Evolutionary conservation across 73 alveolate species (phyloP).

Genomic region (Tetrahymena borealis): DNA sequence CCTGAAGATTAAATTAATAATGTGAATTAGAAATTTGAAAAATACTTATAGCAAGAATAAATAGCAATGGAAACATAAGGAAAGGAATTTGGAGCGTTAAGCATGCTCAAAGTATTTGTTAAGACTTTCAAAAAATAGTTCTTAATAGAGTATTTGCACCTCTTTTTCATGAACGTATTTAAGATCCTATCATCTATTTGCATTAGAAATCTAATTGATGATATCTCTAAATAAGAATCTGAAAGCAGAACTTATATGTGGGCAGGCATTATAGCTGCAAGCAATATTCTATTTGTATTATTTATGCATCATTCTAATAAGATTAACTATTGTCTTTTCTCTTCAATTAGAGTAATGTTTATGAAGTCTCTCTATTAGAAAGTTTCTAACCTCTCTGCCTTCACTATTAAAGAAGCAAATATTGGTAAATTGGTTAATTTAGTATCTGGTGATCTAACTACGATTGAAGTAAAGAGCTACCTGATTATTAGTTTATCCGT

Average conservation of each 20-base stretch:
- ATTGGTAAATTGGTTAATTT: constrained; percentile 16
- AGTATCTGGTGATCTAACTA: constrained; percentile 14
- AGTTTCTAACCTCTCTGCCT: not conserved
- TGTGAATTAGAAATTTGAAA: not conserved
- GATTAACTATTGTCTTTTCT: not conserved
- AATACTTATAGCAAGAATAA: not conserved
- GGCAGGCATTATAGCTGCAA: not conserved
- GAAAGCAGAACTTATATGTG: not conserved
- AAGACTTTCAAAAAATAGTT: not conserved
- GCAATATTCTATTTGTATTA: not conserved
- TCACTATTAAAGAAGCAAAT: constrained; percentile 12
- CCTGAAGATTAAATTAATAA: not conserved
- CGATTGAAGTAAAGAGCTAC: constrained; percentile 1
- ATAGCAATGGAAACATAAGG: not conserved
- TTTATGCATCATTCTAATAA: not conserved
- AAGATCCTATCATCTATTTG: not conserved
- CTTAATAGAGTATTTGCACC: not conserved
- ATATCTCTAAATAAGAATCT: not conserved
- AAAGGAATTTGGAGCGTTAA: not conserved
- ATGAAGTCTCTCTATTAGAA: constrained; percentile 7
- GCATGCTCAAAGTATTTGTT: not conserved
- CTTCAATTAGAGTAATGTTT: constrained; percentile 4
- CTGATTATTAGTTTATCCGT: constrained; percentile 1
- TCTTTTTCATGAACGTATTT: not conserved
- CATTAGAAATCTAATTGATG: not conserved